Percentiles rank a stretch among this genome's conserved stretches.
Evolutionary conservation across 1,139 yeast genomes (phyloP).

Genomic region (Candida smagusa): DNA sequence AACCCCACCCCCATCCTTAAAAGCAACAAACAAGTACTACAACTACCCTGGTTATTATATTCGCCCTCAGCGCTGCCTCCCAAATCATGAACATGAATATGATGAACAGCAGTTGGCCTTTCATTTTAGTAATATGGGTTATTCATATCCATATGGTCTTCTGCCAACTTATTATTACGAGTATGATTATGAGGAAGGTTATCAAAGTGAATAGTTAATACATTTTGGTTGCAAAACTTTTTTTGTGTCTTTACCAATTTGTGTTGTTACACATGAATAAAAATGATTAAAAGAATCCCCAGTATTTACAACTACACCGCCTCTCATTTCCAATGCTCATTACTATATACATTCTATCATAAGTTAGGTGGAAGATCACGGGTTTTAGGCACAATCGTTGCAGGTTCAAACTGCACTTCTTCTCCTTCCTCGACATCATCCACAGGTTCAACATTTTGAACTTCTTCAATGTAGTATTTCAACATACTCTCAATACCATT

Average conservation of each 20-base stretch:
- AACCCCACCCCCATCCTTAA: no score
- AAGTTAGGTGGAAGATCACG: conserved; percentile 40
- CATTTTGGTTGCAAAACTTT: no score
- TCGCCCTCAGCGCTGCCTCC: background rate
- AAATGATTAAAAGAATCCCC: background rate
- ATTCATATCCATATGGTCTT: conserved; percentile 7
- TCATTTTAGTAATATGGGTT: conserved; percentile 4
- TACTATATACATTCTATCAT: conserved; percentile 19
- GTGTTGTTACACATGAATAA: background rate
- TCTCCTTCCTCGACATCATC: conserved; percentile 27
- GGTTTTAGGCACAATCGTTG: conserved; percentile 25
- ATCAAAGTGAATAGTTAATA: conserved; percentile 3
- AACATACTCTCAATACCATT: conserved; percentile 82
- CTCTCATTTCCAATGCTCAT: conserved; percentile 4
- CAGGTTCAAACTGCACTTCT: conserved; percentile 23
- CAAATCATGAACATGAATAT: conserved; percentile 1
- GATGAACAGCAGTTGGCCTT: conserved; percentile 3
- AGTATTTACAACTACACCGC: conserved; percentile 2
- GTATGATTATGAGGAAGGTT: conserved; percentile 9
- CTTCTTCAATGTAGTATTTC: conserved; percentile 78
- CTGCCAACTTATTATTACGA: conserved; percentile 8
- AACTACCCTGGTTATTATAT: conserved; percentile 1
- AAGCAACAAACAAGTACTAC: background rate
- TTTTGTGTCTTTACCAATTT: no score
- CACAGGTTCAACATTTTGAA: conserved; percentile 61